A percentile compares a stretch with the other conserved stretches of the same genome.
Evolutionary conservation across 2,329 filamentous ascomycete genomes (phyloP).

Genomic region (Trichoderma sp.): DNA sequence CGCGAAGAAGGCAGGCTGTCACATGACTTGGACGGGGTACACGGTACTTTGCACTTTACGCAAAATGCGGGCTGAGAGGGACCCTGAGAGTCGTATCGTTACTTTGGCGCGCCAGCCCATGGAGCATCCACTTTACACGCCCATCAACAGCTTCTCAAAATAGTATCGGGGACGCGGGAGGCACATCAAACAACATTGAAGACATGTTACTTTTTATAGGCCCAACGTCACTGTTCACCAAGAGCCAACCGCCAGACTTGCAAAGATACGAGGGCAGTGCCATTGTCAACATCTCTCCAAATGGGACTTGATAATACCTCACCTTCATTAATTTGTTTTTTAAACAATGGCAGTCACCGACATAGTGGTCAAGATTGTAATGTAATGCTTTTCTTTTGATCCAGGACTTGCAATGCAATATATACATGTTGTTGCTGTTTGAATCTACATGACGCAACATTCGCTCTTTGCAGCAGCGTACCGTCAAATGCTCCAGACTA

Average conservation of each 20-base stretch:
- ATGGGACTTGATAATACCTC: no score
- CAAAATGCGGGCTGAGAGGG: background rate
- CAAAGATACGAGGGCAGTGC: background rate
- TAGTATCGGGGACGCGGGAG: background rate
- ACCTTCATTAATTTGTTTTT: no score
- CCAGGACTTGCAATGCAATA: slow-evolving; percentile 8
- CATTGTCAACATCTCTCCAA: background rate
- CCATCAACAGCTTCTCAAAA: background rate
- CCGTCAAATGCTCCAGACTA: slow-evolving; percentile 11
- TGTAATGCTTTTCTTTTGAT: background rate
- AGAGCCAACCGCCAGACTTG: background rate
- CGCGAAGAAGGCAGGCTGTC: slow-evolving; percentile 40
- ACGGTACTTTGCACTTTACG: background rate
- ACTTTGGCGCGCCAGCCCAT: background rate
- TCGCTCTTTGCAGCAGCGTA: slow-evolving; percentile 15
- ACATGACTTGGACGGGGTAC: slow-evolving; percentile 29
- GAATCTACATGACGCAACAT: slow-evolving; percentile 12
- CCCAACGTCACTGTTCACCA: background rate
- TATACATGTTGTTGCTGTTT: slow-evolving; percentile 13
- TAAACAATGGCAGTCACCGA: background rate
- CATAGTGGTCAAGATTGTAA: background rate
- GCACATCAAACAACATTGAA: background rate
- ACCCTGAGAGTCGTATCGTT: background rate
- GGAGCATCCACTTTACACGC: background rate
- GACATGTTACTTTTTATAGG: background rate